Percentiles rank a stretch among this genome's conserved stretches.
Conservation (phyloP, 306 rosid species). For the Cicer arietinum region DNA sequence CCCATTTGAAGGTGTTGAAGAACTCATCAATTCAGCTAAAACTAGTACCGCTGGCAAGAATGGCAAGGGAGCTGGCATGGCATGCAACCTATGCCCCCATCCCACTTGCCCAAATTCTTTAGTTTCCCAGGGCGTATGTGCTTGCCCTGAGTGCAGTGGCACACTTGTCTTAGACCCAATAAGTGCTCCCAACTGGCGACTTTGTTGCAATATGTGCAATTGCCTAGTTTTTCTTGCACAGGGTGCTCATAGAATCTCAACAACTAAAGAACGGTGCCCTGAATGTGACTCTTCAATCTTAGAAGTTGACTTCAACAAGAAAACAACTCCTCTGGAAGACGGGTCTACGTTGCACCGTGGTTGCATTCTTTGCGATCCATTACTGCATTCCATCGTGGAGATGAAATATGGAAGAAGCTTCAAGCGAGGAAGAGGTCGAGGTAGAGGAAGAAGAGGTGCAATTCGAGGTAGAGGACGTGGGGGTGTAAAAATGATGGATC, state of each 20-base stretch:
- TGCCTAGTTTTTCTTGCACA: slow-evolving; percentile 89
- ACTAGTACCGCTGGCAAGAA: slow-evolving; percentile 60
- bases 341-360: slow-evolving; percentile 83
- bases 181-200: slow-evolving; percentile 92
- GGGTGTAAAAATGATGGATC: slow-evolving; percentile 64
- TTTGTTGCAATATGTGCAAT: slow-evolving; percentile 85
- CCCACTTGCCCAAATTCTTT: slow-evolving; percentile 89
- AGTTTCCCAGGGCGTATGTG: slow-evolving; percentile 86
- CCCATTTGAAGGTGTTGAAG: slow-evolving; percentile 90
- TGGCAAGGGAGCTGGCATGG: slow-evolving; percentile 96
- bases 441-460: slow-evolving; percentile 65
- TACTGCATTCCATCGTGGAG: slow-evolving; percentile 91
- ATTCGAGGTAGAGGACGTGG: slow-evolving; percentile 69
- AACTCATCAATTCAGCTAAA: slow-evolving; percentile 64
- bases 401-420: slow-evolving; percentile 84
- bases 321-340: slow-evolving; percentile 83
- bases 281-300: slow-evolving; percentile 82
- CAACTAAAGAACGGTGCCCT: slow-evolving; percentile 70
- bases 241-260: slow-evolving; percentile 90
- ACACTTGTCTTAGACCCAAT: slow-evolving; percentile 87
- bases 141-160: slow-evolving; percentile 96
- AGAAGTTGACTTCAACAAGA: slow-evolving; percentile 96
- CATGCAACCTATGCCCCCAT: slow-evolving; percentile 92
- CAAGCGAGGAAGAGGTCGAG: slow-evolving; percentile 79
- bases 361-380: slow-evolving; percentile 90